Evolutionary conservation across 352 stramenopile genomes (phyloP), one percentile per base, ranked within the genome.

Genomic region (Pythium oligandrum): DNA sequence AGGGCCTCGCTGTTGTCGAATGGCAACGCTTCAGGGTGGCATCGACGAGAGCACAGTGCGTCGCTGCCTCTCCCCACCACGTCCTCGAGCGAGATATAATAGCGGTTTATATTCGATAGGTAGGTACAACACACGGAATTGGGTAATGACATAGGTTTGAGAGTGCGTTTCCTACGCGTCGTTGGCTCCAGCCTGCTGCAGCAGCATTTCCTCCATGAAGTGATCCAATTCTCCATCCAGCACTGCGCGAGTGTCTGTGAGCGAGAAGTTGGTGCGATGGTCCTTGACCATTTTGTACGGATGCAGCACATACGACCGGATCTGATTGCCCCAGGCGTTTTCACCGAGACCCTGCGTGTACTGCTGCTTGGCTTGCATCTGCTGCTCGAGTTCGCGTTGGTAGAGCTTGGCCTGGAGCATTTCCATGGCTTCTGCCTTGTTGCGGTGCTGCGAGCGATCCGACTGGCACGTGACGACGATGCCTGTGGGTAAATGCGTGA

Each of bases 211-310:
- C 31, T 92, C 78, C 52, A 92, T 90, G 44, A 92, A 90, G 11
- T 59, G 57, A 40, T 95, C 78, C 26, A 96, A 74, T 44, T 96
- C 74, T 30, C 95, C 95, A 60, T 98, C 88, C 11, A 99, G 68
- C 55, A 99, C 90, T 26, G 75, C 78, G 40, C 91, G 57, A 0
- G 85, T 78, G 67, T 98, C 80, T 8, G 68, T 83, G 47, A 85
- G 90, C n/a, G 96, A 84, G 65, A 88, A 88, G 30, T 95, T 93
- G 2, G 87, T 98, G 45, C 92, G 75, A 64, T 96, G 82, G 64
- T 99, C 95, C 59, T 99, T 99, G 39, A 99, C 92, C 69, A 99
- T 84, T 65, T 98, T 98, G 78, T 99, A 99, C 11, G 97, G 97
- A 61, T 99, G 94, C 64, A 99, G 65, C 48, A 96, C 79, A 68